phyloP scores from a whole-genome alignment of 441 rosid genomes.

The Erodium trifolium region DNA sequence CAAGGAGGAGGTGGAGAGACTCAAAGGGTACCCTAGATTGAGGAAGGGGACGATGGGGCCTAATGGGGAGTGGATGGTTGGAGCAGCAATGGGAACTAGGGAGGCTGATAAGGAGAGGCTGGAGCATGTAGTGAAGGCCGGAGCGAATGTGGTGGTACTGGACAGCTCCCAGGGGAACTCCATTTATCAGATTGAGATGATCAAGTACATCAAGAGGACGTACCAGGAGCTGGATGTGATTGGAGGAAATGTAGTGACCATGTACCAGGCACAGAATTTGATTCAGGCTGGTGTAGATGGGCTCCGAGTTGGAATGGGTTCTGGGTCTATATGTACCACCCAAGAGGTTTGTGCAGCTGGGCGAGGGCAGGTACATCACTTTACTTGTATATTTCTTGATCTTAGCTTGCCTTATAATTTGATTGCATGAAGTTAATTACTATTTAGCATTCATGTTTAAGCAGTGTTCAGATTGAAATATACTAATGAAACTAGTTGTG shows the following conservation, averaged over 20 bases:
- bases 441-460: background rate
- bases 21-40: slow-evolving; percentile 58
- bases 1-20: slow-evolving; percentile 64
- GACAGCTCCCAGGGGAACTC: slow-evolving; percentile 97
- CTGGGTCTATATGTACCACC: slow-evolving; percentile 90
- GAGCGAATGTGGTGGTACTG: slow-evolving; percentile 64
- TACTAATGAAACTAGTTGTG: background rate
- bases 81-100: slow-evolving; percentile 84
- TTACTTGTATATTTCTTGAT: background rate
- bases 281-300: slow-evolving; percentile 80
- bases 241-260: slow-evolving; percentile 91
- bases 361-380: slow-evolving; percentile 70
- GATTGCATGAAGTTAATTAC: background rate
- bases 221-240: slow-evolving; percentile 72
- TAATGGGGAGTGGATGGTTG: slow-evolving; percentile 80
- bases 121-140: slow-evolving; percentile 74
- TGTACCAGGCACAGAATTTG: slow-evolving; percentile 79
- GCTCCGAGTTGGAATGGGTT: slow-evolving; percentile 88
- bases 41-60: slow-evolving; percentile 55
- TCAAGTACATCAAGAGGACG: slow-evolving; percentile 50
- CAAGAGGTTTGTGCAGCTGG: slow-evolving; percentile 97
- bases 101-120: slow-evolving; percentile 73
- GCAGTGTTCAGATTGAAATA: background rate
- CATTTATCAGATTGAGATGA: slow-evolving; percentile 75
- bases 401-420: background rate